Conservation (phyloP, 441 rosid species). For the Daphne laureola region DNA sequence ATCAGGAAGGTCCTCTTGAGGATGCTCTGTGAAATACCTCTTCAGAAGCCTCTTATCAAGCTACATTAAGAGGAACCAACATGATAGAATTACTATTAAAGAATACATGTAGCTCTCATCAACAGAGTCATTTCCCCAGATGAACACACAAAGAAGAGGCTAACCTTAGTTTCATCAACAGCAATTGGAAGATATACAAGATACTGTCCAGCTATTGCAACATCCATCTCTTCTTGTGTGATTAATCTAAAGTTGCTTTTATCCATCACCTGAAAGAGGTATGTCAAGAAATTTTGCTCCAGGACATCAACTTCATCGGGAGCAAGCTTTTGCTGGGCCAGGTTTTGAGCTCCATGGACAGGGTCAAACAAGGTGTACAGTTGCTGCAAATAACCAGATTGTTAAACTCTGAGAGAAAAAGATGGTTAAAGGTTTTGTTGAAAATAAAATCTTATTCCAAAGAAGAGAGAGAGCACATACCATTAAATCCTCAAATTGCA, state of each 20-base stretch:
- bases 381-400: conserved; percentile 39
- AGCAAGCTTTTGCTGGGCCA: conserved; percentile 60
- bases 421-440: background rate
- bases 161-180: conserved; percentile 84
- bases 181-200: conserved; percentile 76
- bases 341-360: conserved; percentile 50
- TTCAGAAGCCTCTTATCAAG: conserved; percentile 73
- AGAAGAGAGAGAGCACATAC: conserved; percentile 22
- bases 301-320: conserved; percentile 52
- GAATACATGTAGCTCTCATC: conserved; percentile 6
- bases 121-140: background rate
- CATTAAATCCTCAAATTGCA: conserved; percentile 93
- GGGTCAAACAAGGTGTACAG: conserved; percentile 84
- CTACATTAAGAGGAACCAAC: conserved; percentile 35
- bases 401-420: conserved; percentile 3
- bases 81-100: conserved; percentile 2
- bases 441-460: background rate
- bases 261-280: conserved; percentile 79
- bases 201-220: conserved; percentile 85
- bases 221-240: conserved; percentile 70
- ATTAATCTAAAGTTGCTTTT: conserved; percentile 88
- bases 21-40: conserved; percentile 55
- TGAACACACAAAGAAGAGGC: background rate
- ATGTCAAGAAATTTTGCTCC: conserved; percentile 62
- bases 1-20: conserved; percentile 41